Percentiles rank a stretch among this genome's conserved stretches.
These are phyloP conservation scores for Citrus australasica DNA, from an alignment of 345 rosid species.

Conservation along the genomic window DNA sequence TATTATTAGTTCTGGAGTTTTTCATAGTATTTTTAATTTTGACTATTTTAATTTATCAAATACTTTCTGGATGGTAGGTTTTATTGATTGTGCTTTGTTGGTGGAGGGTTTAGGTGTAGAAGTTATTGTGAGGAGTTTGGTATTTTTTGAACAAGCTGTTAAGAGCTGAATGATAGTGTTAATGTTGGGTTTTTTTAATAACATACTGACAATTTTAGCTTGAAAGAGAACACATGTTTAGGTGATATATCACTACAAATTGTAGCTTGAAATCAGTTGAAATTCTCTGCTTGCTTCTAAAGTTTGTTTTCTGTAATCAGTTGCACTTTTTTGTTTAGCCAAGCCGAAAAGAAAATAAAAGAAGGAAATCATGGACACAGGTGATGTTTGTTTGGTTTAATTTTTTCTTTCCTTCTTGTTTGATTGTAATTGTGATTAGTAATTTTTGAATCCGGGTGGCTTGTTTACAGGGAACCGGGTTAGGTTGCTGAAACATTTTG, in stretches of 20 bases:
- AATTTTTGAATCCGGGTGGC: neutral
- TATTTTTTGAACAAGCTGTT: no score
- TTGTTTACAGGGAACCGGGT: no score
- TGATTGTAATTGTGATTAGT: no score
- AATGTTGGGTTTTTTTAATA: no score
- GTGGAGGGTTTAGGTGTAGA: neutral
- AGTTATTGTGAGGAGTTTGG: neutral
- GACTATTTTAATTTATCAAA: no score
- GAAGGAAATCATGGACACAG: conserved; percentile 48
- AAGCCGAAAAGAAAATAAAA: neutral
- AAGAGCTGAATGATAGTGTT: no score
- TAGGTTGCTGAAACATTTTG: no score
- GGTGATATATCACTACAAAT: no score
- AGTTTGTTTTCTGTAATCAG: neutral
- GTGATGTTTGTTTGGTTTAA: conserved; percentile 20
- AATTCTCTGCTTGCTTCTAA: neutral
- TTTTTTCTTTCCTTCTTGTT: neutral
- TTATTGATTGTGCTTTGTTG: neutral
- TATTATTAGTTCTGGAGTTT: neutral
- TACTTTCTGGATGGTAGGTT: no score
- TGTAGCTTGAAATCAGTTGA: neutral
- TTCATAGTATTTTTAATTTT: neutral
- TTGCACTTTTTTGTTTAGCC: neutral
- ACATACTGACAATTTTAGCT: no score
- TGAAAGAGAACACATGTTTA: no score